Evolutionary conservation across 805 yeast genomes (phyloP).

Genomic region (Candida vaughaniae): DNA sequence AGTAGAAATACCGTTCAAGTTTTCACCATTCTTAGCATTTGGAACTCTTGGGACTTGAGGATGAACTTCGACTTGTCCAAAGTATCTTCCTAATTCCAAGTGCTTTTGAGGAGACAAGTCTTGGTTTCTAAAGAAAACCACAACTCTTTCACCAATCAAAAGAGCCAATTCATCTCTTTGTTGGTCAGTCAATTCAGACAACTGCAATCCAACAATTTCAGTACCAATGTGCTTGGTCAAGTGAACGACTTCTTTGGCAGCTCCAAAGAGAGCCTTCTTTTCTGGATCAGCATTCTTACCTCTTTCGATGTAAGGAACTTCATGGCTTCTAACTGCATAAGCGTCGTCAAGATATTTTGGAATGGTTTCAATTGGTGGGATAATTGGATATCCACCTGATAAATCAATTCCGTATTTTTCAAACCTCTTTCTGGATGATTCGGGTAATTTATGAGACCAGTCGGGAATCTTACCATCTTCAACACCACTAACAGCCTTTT

Average conservation of each 20-base stretch:
- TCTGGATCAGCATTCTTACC: slow-evolving; percentile 31
- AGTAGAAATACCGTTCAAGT: slow-evolving; percentile 33
- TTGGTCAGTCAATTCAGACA: slow-evolving; percentile 23
- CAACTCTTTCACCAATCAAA: slow-evolving; percentile 28
- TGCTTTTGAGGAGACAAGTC: slow-evolving; percentile 30
- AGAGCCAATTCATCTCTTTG: slow-evolving; percentile 30
- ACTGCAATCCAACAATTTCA: slow-evolving; percentile 29
- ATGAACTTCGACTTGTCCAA: slow-evolving; percentile 27
- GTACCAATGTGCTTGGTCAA: slow-evolving; percentile 27
- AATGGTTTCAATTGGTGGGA: slow-evolving; percentile 19
- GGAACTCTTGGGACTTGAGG: slow-evolving; percentile 25
- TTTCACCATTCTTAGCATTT: slow-evolving; percentile 11
- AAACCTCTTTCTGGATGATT: slow-evolving; percentile 20
- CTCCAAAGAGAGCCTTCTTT: slow-evolving; percentile 27
- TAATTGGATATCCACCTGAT: slow-evolving; percentile 23
- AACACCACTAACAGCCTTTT: slow-evolving; percentile 5
- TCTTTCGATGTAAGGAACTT: slow-evolving; percentile 23
- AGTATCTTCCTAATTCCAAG: slow-evolving; percentile 24
- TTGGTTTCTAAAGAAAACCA: slow-evolving; percentile 29
- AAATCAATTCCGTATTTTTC: slow-evolving; percentile 24
- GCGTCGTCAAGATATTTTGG: slow-evolving; percentile 29
- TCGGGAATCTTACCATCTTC: slow-evolving; percentile 8
- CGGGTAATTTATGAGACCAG: slow-evolving; percentile 20
- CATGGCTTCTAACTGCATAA: slow-evolving; percentile 18
- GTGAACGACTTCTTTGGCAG: slow-evolving; percentile 27